These are phyloP conservation scores for Erythrophleum ivorense DNA, from an alignment of 331 rosid genomes.

Conservation along the genomic window DNA sequence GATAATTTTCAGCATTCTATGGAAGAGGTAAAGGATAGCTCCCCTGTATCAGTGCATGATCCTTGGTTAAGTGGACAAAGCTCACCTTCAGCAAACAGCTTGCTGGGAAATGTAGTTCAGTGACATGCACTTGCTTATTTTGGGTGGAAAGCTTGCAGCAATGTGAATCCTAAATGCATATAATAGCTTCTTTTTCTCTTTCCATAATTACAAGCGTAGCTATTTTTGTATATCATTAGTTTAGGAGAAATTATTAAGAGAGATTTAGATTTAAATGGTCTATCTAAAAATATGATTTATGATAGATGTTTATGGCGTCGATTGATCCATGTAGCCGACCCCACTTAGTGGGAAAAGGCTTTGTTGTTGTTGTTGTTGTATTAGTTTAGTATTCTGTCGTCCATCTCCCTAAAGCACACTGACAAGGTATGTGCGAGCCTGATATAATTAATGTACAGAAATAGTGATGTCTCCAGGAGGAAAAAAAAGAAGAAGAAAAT, in stretches of 20 bases:
- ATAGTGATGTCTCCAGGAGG: slow-evolving; percentile 10
- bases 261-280: too few relatives aligned
- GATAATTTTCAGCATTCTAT: slow-evolving; percentile 45
- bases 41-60: slow-evolving; percentile 82
- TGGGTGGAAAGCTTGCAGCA: slow-evolving; percentile 26
- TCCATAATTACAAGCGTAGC: neutral
- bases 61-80: slow-evolving; percentile 88
- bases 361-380: too few relatives aligned
- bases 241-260: too few relatives aligned
- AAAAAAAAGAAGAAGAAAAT: slow-evolving; percentile 22
- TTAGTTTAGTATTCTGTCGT: slow-evolving; percentile 24
- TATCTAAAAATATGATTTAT: too few relatives aligned
- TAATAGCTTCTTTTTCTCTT: neutral
- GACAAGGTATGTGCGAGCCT: neutral
- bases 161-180: slow-evolving; percentile 34
- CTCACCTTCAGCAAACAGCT: slow-evolving; percentile 88
- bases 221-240: slow-evolving; percentile 20
- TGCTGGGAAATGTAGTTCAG: slow-evolving; percentile 66
- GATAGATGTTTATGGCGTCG: too few relatives aligned
- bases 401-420: neutral
- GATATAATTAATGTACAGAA: slow-evolving; percentile 30
- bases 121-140: slow-evolving; percentile 39
- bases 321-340: too few relatives aligned
- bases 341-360: too few relatives aligned
- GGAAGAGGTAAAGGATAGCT: slow-evolving; percentile 63